These are phyloP conservation scores for Mimosa pudica DNA, from an alignment of 306 rosid species.

Conservation along the genomic window DNA sequence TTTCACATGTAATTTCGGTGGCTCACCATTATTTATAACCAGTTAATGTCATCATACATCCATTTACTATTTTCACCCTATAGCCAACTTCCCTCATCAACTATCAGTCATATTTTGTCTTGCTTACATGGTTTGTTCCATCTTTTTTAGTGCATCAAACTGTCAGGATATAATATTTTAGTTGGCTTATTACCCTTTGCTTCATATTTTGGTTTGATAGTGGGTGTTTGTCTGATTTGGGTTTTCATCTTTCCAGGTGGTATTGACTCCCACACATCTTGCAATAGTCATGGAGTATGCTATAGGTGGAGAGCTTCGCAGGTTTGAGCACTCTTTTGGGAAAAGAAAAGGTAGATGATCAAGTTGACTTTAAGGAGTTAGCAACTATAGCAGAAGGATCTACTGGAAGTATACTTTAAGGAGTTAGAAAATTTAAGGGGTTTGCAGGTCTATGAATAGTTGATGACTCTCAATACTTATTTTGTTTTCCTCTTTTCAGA, in stretches of 20 bases:
- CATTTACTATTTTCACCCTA: no score
- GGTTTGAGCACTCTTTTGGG: conserved; percentile 75
- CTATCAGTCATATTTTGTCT: no score
- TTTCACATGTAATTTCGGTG: no score
- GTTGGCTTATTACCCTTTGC: no score
- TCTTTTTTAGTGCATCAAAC: no score
- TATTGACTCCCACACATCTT: conserved; percentile 83
- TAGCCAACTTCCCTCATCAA: no score
- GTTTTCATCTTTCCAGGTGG: conserved; percentile 60
- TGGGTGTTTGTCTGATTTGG: conserved; percentile 27
- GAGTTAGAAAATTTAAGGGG: no score
- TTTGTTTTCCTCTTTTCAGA: conserved; percentile 40
- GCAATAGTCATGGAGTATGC: conserved; percentile 93
- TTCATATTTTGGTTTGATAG: conserved; percentile 10
- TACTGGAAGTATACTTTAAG: conserved; percentile 95
- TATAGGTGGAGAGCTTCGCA: conserved; percentile 86
- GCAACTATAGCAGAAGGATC: conserved; percentile 88
- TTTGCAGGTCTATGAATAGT: conserved; percentile 32
- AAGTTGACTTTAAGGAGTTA: conserved; percentile 70
- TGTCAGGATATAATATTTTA: no score
- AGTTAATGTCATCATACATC: no score
- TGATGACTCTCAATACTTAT: background rate
- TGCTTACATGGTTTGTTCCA: no score
- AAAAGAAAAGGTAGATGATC: conserved; percentile 68
- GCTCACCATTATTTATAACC: no score